Percentiles rank a stretch among this genome's conserved stretches.
These are phyloP conservation scores for Purshia tridentata DNA, from an alignment of 306 rosid species.

Conservation along the genomic window DNA sequence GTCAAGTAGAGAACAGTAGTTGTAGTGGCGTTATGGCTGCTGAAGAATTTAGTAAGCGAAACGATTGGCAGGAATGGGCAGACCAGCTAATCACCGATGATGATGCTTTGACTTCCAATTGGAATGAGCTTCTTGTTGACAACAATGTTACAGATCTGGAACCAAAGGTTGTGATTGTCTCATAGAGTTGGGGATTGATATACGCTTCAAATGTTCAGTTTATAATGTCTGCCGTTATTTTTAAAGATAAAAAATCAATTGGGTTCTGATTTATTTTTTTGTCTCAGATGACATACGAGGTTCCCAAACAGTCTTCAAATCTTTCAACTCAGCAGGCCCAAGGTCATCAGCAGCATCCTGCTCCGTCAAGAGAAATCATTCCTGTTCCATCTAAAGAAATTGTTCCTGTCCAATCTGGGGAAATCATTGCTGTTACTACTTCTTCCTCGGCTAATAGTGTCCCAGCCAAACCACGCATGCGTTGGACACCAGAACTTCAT, in stretches of 20 bases:
- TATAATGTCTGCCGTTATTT: conserved; percentile 30
- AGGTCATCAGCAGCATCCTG: conserved; percentile 53
- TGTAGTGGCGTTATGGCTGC: conserved; percentile 58
- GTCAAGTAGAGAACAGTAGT: conserved; percentile 64
- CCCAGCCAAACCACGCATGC: conserved; percentile 86
- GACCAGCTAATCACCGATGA: conserved; percentile 83
- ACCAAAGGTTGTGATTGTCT: conserved; percentile 64
- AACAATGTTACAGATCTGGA: conserved; percentile 62
- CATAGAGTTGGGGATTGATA: conserved; percentile 23
- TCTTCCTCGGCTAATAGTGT: conserved; percentile 64
- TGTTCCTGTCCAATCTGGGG: background rate
- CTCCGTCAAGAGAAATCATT: conserved; percentile 53
- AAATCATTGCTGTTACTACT: conserved; percentile 32
- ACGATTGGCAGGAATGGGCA: conserved; percentile 97
- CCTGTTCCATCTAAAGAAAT: conserved; percentile 9
- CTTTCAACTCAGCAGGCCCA: conserved; percentile 54
- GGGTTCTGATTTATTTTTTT: conserved; percentile 45
- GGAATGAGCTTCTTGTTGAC: conserved; percentile 85
- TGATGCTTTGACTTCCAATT: conserved; percentile 70
- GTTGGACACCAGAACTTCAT: conserved; percentile 99
- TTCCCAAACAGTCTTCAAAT: conserved; percentile 50
- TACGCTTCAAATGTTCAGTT: conserved; percentile 25
- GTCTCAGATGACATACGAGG: conserved; percentile 60
- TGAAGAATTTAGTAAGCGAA: conserved; percentile 66
- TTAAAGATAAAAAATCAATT: conserved; percentile 2